These are phyloP conservation scores for Liriodendron chinense DNA, from an alignment of 164 flowering plant genomes.

Conservation along the genomic window DNA sequence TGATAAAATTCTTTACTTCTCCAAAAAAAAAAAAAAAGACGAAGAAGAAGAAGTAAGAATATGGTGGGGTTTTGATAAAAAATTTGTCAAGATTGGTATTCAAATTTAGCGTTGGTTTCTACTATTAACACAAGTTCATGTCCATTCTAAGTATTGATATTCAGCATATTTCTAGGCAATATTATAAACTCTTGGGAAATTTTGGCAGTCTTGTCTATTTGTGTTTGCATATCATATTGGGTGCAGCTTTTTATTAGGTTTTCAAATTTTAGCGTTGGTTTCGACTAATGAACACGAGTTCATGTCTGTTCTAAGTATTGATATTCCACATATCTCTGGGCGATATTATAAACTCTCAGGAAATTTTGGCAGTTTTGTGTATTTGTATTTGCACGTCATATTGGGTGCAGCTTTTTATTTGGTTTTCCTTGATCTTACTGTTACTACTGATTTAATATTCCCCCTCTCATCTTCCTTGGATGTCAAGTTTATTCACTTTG, in stretches of 20 bases:
- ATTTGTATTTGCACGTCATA: background rate
- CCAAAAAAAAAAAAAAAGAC: no score
- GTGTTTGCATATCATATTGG: background rate
- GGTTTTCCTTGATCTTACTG: background rate
- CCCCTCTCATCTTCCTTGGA: background rate
- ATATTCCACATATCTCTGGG: background rate
- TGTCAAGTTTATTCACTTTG: background rate
- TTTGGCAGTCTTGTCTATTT: background rate
- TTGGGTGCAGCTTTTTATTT: background rate
- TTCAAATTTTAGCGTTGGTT: no score
- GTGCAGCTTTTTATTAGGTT: background rate
- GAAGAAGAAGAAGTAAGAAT: no score
- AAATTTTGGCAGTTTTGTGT: background rate
- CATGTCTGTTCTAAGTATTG: background rate
- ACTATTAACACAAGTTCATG: no score
- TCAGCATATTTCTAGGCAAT: background rate
- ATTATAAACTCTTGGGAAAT: background rate
- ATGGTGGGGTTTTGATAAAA: no score
- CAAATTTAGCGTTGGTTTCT: no score
- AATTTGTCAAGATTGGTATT: no score
- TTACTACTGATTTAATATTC: background rate
- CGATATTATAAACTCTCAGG: background rate
- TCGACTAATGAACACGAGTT: no score
- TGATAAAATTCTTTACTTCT: no score
- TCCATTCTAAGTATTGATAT: background rate